Evolutionary conservation across 2,329 filamentous ascomycete species (phyloP), one percentile per base, ranked within the genome.

Genomic region (Alternaria sp.): DNA sequence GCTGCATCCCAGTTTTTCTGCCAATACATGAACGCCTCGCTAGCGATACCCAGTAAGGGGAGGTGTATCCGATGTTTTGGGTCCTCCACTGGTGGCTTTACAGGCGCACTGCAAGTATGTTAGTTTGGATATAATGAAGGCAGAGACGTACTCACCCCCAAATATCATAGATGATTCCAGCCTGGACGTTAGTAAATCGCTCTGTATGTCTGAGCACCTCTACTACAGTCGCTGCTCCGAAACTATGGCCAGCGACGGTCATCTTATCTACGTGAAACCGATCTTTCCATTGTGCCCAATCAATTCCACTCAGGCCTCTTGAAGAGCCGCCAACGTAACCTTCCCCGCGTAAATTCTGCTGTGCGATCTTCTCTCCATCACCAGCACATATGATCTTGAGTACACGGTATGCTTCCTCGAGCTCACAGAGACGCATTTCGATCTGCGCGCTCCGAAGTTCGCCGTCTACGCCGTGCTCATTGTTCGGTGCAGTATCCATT

Each of bases 1-100:
- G 90, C 82, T 36, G 84, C 81, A 41, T 86, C 78, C 69, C 89
- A 89, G 62, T 90, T 91, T 3, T 83, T 80, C 22, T 85, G 82
- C 88, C 88, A 91, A 75, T 90, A 88, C 81, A 89, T 89, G 77
- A 91, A 91, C 0, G 87, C 88, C 74, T 91, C 89, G 6, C 84
- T 87, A 49, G 89, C 89, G 70, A 91, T 87, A 3, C 85, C 86
- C 6, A 91, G 80, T 7, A 91, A 70, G 5, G 88, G 88, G 12
- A 84, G 81, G 38, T 80, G 78, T 44, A 85, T 83, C 16, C 81
- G 79, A 57, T 84, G 79, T 4, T 80, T 68, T 1, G 80, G 77
- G 18, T 81, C 79, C 30, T 84, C 81, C 4, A 73, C 71, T 1
- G 76, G 73, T 54, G 82, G 65, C 67, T 77, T 66, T 65, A 82